These are phyloP conservation scores for Oryza brachyantha DNA, from an alignment of 176 grass and related monocot genomes.

Conservation along the genomic window DNA sequence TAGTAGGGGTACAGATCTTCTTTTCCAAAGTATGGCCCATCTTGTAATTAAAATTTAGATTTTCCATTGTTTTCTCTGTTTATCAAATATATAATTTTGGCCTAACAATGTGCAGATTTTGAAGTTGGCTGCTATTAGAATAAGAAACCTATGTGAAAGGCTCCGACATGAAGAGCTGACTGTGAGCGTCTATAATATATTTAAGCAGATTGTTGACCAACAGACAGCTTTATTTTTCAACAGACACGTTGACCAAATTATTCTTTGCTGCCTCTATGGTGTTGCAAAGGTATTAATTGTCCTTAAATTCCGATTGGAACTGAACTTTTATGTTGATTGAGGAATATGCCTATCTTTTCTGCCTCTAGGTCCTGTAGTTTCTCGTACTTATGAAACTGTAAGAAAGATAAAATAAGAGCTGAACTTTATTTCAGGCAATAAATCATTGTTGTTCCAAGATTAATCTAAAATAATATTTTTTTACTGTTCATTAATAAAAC, in stretches of 20 bases:
- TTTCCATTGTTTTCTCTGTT: conserved; percentile 15
- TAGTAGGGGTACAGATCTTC: conserved; percentile 71
- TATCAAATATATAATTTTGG: conserved; percentile 25
- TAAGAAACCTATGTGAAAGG: conserved; percentile 89
- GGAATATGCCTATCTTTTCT: neutral
- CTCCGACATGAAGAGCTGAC: conserved; percentile 57
- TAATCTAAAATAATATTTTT: neutral
- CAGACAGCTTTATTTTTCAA: conserved; percentile 83
- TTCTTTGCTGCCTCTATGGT: conserved; percentile 91
- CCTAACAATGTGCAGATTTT: conserved; percentile 57
- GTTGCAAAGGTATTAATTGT: conserved; percentile 74
- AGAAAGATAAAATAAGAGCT: too few species aligned
- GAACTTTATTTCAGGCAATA: neutral
- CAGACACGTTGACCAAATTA: conserved; percentile 87
- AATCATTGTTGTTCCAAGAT: neutral
- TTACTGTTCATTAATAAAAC: neutral
- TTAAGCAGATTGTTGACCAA: conserved; percentile 76
- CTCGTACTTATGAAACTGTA: neutral
- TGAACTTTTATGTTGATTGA: neutral
- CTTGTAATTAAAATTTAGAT: conserved; percentile 30
- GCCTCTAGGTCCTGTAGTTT: neutral
- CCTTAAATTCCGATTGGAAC: neutral
- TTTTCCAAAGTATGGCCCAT: conserved; percentile 62
- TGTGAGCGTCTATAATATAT: conserved; percentile 67
- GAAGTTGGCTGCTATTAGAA: conserved; percentile 92